Evolutionary conservation across 2,329 filamentous ascomycete species (phyloP), one percentile per base, ranked within the genome.

Genomic region (Fusarium gaditjirri): DNA sequence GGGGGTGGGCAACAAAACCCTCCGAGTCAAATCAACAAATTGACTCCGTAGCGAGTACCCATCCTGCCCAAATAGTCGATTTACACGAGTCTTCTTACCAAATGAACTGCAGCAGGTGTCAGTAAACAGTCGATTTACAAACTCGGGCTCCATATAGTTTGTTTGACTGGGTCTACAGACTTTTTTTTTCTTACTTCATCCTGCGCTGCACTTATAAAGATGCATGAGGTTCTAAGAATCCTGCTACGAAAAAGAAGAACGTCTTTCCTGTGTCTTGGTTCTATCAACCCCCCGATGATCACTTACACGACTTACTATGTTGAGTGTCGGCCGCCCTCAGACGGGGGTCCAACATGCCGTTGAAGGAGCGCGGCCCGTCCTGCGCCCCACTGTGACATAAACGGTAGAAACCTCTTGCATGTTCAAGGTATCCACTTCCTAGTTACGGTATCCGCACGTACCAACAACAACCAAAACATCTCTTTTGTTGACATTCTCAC

Each of bases 401-500:
- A 57, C 35, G 70, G 69, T 23, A 72, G 27, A 23, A 31, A 36
- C 61, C 65, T 35, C 55, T 65, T 70, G 54, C 13, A 21, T 29
- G 14, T 6, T 39, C 2, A 25, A 21, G 33, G 8, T 38, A 57
- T 36, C 50, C 41, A 62, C 50, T 42, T 57, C 1, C 25, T 17
- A n/a, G 38, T 52, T 17, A 23, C 33, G 27, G 53, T 70, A 66
- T 72, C 50, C 63, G 64, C 68, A 73, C 71, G 49, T 69, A 38
- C 60, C 55, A 72, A 59, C 56, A 69, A 56, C 66, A 65, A 74
- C 44, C 60, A 64, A 46, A 68, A 59, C 50, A 49, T 54, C 38
- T 55, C 61, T 61, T 70, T 57, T 61, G 36, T 71, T 57, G 55
- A 65, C 70, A 68, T 73, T 71, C 63, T 68, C 63, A 73, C 71